phyloP scores from a whole-genome alignment of 306 rosid species.

The Calophaca sinica region DNA sequence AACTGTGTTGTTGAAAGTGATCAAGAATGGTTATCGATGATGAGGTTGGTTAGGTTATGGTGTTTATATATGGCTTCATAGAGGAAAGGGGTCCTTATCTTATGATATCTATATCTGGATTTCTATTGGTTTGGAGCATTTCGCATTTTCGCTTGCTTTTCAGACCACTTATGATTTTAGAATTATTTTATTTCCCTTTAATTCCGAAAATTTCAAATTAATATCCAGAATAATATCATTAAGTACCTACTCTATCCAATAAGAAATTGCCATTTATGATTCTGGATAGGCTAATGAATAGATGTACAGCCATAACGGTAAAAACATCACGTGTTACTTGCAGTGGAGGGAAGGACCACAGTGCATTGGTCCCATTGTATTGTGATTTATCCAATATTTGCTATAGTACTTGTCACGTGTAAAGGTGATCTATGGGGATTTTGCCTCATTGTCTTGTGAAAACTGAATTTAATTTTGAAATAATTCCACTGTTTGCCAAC shows the following conservation, averaged over 20 bases:
- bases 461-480: too few species aligned
- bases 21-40: neutral
- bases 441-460: too few species aligned
- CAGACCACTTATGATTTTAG: neutral
- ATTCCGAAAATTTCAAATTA: neutral
- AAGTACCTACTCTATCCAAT: neutral
- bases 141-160: neutral
- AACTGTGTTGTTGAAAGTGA: neutral
- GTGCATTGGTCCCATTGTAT: too few species aligned
- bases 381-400: too few species aligned
- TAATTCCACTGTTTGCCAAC: too few species aligned
- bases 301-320: too few species aligned
- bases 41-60: neutral
- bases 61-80: neutral
- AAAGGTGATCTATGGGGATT: too few species aligned
- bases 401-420: too few species aligned
- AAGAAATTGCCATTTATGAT: slow-evolving; percentile 12
- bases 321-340: too few species aligned
- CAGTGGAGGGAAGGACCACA: too few species aligned
- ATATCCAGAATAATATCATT: neutral
- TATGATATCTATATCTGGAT: neutral
- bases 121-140: slow-evolving; percentile 9
- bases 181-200: neutral
- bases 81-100: neutral
- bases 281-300: slow-evolving; percentile 12